Percentiles rank a stretch among this genome's conserved stretches.
Conservation (phyloP, 2,329 filamentous ascomycete genomes). For the Chrysoporthe cubensis region DNA sequence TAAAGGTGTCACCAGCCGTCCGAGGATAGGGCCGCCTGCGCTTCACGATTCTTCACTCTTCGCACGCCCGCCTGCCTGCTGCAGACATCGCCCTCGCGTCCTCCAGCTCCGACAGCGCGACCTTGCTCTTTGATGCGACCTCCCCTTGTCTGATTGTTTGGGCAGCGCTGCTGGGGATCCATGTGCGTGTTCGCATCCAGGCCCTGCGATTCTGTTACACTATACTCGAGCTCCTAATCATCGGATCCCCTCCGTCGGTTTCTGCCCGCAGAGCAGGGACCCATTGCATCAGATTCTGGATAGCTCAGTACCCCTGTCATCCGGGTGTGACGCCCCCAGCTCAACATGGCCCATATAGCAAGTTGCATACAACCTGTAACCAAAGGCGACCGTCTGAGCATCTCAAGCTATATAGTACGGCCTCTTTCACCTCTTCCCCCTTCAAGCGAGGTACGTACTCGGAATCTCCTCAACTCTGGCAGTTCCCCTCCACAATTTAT, state of each 20-base stretch:
- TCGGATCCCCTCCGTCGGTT: constrained; percentile 23
- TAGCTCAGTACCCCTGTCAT: constrained; percentile 19
- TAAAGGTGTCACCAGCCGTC: constrained; percentile 15
- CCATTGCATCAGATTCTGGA: constrained; percentile 27
- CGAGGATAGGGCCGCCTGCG: constrained; percentile 10
- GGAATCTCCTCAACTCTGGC: constrained; percentile 33
- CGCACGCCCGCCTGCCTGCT: neutral
- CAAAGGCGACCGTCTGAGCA: constrained; percentile 44
- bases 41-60: constrained; percentile 16
- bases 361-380: constrained; percentile 56
- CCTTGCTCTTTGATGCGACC: constrained; percentile 6
- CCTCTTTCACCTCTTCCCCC: constrained; percentile 48
- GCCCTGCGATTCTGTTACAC: constrained; percentile 22
- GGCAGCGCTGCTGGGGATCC: constrained; percentile 20
- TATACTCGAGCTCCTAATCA: constrained; percentile 14
- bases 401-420: constrained; percentile 56
- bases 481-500: constrained; percentile 6
- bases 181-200: constrained; percentile 16
- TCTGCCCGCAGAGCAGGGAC: constrained; percentile 25
- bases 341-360: constrained; percentile 65
- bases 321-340: constrained; percentile 27
- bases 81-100: neutral
- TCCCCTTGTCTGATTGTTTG: constrained; percentile 15
- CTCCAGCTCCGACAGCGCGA: neutral
- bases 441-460: constrained; percentile 49